A percentile compares a stretch with the other conserved stretches of the same genome.
These are phyloP conservation scores for Colletotrichum australisinense DNA, from an alignment of 2,329 filamentous ascomycete genomes.

Conservation along the genomic window DNA sequence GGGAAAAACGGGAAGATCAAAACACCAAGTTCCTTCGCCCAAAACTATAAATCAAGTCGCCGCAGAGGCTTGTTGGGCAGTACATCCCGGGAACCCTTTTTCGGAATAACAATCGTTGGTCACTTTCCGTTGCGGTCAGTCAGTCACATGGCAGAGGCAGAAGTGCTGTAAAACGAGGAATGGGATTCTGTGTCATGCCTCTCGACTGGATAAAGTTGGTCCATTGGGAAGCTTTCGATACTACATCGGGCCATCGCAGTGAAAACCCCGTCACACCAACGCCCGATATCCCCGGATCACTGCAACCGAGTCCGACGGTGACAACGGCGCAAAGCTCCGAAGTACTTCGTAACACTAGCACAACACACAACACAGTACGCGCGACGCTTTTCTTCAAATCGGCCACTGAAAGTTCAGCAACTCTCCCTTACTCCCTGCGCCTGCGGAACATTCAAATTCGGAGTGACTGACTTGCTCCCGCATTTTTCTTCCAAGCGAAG, in stretches of 20 bases:
- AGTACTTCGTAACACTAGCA: not conserved
- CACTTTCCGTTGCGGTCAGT: not conserved
- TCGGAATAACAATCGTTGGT: not conserved
- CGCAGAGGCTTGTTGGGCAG: slow-evolving; percentile 22
- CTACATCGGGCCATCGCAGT: slow-evolving; percentile 16
- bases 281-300: slow-evolving; percentile 5
- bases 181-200: slow-evolving; percentile 16
- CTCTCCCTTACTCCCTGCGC: too few relatives aligned
- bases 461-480: slow-evolving; percentile 1
- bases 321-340: slow-evolving; percentile 11
- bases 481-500: not conserved
- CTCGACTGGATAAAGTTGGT: slow-evolving; percentile 15
- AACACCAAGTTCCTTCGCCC: slow-evolving; percentile 5
- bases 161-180: not conserved
- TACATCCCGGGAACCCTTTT: not conserved
- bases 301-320: slow-evolving; percentile 15
- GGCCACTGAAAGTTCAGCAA: not conserved
- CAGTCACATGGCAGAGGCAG: not conserved
- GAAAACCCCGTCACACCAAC: slow-evolving; percentile 9
- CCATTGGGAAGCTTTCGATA: slow-evolving; percentile 22
- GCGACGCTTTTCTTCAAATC: not conserved
- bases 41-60: slow-evolving; percentile 24
- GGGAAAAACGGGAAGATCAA: slow-evolving; percentile 1
- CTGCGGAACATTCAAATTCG: not conserved
- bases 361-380: not conserved